Conservation (phyloP, 768 basidiomycete genomes). For the Melanogaster broomeanus region DNA sequence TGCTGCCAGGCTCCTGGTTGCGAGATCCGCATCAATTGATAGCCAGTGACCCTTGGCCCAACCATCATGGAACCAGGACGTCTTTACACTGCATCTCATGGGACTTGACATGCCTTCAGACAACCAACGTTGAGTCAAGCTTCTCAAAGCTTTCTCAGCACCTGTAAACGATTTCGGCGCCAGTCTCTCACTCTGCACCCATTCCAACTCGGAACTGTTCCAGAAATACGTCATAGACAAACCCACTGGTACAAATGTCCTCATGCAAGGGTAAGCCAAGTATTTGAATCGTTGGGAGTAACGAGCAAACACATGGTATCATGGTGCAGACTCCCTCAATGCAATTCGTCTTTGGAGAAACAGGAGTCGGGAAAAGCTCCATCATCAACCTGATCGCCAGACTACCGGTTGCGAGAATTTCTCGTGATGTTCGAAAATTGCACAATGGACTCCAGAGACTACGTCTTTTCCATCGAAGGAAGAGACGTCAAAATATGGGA, state of each 20-base stretch:
- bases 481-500: slow-evolving; percentile 27
- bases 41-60: no score
- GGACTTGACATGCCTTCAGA: no score
- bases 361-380: slow-evolving; percentile 43
- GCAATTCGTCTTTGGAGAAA: slow-evolving; percentile 34
- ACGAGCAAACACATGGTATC: not conserved
- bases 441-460: slow-evolving; percentile 32
- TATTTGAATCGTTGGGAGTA: not conserved
- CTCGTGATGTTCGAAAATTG: slow-evolving; percentile 33
- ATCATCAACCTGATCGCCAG: slow-evolving; percentile 45
- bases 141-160: no score
- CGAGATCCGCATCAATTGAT: no score
- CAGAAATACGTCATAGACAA: no score
- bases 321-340: slow-evolving; percentile 19
- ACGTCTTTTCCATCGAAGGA: slow-evolving; percentile 16
- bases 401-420: slow-evolving; percentile 27
- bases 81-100: no score
- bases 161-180: no score
- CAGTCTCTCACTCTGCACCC: no score
- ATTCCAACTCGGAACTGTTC: no score
- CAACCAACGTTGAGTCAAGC: no score
- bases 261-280: slow-evolving; percentile 15
- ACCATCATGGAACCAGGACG: no score
- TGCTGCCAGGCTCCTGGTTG: no score
- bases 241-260: slow-evolving; percentile 22